Conservation (phyloP, 202 grass and related monocot genomes). For the Zoysia matrella region DNA sequence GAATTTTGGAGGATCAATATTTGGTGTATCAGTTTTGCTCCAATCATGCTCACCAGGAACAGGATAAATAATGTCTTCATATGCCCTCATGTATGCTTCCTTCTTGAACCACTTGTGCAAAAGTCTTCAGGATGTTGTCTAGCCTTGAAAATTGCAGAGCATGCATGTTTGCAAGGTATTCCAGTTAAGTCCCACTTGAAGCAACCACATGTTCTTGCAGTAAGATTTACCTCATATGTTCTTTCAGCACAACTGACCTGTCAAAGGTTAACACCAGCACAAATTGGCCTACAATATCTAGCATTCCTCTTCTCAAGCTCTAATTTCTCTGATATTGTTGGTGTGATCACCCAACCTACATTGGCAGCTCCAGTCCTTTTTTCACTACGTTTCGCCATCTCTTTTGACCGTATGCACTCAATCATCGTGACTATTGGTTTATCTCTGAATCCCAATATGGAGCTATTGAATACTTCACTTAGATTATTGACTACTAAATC, state of each 20-base stretch:
- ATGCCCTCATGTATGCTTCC: neutral
- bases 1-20: constrained; percentile 3
- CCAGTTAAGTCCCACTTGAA: no score
- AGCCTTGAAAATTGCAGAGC: neutral
- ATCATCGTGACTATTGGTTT: no score
- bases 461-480: no score
- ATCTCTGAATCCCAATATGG: no score
- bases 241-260: neutral
- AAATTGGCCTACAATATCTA: neutral
- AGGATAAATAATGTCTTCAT: neutral
- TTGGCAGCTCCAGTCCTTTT: neutral
- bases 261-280: neutral
- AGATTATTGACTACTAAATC: no score
- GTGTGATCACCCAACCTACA: neutral
- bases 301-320: neutral
- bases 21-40: neutral
- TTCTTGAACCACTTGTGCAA: neutral
- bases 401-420: no score
- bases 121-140: neutral
- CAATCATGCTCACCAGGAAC: neutral
- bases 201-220: no score
- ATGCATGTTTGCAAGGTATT: no score
- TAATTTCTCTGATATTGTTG: neutral
- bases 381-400: neutral
- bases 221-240: neutral